These are phyloP conservation scores for Lagerstroemia fauriei DNA, from an alignment of 441 rosid species.

Conservation along the genomic window DNA sequence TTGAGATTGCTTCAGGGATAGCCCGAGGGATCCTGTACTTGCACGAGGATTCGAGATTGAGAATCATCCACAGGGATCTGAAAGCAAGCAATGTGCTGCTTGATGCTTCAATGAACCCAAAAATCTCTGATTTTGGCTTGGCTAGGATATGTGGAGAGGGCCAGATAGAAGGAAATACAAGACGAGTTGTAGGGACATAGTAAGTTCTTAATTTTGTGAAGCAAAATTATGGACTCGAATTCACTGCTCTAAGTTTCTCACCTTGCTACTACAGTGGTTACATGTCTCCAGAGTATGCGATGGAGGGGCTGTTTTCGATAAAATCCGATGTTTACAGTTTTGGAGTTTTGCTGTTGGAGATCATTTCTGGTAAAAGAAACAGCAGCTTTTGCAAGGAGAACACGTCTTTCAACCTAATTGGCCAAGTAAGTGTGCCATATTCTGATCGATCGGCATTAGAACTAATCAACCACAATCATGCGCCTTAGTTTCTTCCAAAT, in stretches of 20 bases:
- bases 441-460: background rate
- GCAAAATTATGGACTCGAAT: background rate
- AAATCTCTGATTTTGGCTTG: constrained; percentile 80
- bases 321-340: constrained; percentile 79
- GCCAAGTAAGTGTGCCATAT: constrained; percentile 51
- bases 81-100: constrained; percentile 73
- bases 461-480: background rate
- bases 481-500: too few species aligned
- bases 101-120: constrained; percentile 60
- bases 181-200: constrained; percentile 79
- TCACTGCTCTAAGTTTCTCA: background rate
- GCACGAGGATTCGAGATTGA: constrained; percentile 71
- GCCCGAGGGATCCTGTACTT: constrained; percentile 70
- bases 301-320: constrained; percentile 63
- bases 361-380: constrained; percentile 64
- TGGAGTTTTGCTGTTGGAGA: constrained; percentile 69
- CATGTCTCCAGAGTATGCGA: constrained; percentile 81
- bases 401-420: constrained; percentile 51
- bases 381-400: constrained; percentile 53
- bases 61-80: constrained; percentile 71
- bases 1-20: constrained; percentile 54
- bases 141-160: constrained; percentile 74
- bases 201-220: constrained; percentile 32
- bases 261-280: constrained; percentile 53
- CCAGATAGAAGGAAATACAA: constrained; percentile 57